Conservation (phyloP, 2,329 filamentous ascomycete genomes). For the Penicillium capsulatum region DNA sequence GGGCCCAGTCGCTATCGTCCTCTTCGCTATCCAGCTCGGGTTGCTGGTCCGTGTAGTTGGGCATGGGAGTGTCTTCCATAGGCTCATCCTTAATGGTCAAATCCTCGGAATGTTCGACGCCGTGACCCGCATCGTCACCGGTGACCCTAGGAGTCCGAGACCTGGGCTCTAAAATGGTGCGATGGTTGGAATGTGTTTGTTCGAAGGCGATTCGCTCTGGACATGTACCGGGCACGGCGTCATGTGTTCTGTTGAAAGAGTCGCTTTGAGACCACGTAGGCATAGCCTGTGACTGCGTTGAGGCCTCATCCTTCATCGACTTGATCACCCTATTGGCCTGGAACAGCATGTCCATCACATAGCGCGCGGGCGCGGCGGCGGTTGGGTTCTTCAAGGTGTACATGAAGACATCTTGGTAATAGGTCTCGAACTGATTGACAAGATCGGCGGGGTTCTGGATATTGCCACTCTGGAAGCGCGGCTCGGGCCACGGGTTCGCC, state of each 20-base stretch:
- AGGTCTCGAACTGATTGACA: neutral
- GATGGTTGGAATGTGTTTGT: too few species aligned
- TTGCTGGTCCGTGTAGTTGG: neutral
- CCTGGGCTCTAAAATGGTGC: too few species aligned
- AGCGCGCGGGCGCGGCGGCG: constrained; percentile 4
- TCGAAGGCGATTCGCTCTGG: too few species aligned
- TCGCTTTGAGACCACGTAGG: too few species aligned
- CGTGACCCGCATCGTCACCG: too few species aligned
- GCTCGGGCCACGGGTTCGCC: neutral
- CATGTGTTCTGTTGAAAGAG: too few species aligned
- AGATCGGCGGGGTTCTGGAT: neutral
- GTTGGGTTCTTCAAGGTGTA: constrained; percentile 1
- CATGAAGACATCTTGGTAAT: neutral
- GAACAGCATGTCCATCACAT: constrained; percentile 2
- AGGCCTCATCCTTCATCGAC: neutral
- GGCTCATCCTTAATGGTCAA: too few species aligned
- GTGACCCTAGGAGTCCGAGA: too few species aligned
- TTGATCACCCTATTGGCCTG: neutral
- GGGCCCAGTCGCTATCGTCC: neutral
- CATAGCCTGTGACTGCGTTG: too few species aligned
- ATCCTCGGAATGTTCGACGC: too few species aligned
- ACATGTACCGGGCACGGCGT: too few species aligned
- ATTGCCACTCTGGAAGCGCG: neutral
- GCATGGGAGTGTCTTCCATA: neutral
- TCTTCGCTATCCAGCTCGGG: neutral